Base-by-base conservation (phyloP, 2,329 filamentous ascomycete species). In the Sporothrix variecibatus region DNA sequence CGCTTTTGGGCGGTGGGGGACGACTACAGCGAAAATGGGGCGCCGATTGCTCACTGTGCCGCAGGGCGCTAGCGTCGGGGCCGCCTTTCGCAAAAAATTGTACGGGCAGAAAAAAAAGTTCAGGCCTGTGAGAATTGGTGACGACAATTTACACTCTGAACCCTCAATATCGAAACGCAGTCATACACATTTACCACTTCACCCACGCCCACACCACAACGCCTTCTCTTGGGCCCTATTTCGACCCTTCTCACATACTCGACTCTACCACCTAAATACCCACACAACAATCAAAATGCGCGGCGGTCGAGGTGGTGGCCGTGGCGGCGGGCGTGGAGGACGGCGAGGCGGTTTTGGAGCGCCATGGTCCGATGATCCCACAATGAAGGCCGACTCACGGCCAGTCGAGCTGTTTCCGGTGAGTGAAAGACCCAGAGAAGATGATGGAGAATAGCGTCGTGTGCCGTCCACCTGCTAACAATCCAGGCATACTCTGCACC, bases 321-420 rank as follows among this genome's bases (percentile, higher is more conserved):
- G 84, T 74, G 81, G 86, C 79, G 85, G 87, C 77, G 85, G 86
- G 76, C 85, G 86, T 49, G 84, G 87, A 70, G 86, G 82, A 62
- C 79, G 82, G 46, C 74, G 80, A 8, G 79, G 80, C 68, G 76
- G 80, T 8, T 75, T 76, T 43, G 77, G 75, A 15, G 83, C 88
- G 72, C 85, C 87, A 0, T 89, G 87, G 86, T 85, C 85, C 56
- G 87, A 88, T 76, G 88, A 90, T 76, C 85, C 87, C 9, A 82
- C 81, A 51, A 80, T 85, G 72, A 80, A 82, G 28, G 79, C 84
- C 12, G 87, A 89, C 79, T 85, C 85, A 71, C 84, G 86, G 43
- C 88, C 88, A 7, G 87, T 87, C n/a, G 88, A 90, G 77, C 85
- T 88, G 11, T 90, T 90, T 75, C 88, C 88, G 0, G 87, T 89